Evolutionary conservation across 129 eudicot genomes (phyloP).

Genomic region (Dittrichia graveolens): DNA sequence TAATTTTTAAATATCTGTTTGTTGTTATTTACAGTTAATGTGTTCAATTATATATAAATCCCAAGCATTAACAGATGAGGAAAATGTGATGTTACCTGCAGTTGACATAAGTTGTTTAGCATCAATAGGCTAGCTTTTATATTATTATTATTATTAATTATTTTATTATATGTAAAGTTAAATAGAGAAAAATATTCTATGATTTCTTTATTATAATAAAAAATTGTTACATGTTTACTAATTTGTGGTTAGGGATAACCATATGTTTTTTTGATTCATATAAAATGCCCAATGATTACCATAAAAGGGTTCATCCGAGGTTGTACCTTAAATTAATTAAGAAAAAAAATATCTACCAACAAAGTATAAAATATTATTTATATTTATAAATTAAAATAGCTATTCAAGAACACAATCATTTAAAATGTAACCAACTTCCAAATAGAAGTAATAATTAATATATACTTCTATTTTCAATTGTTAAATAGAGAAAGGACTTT

Average conservation of each 20-base stretch:
- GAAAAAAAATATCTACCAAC: constrained; percentile 18
- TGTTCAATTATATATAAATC: neutral
- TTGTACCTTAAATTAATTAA: constrained; percentile 23
- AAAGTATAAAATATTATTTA: constrained; percentile 18
- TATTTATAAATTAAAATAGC: neutral
- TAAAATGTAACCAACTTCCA: constrained; percentile 33
- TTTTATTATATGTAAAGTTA: neutral
- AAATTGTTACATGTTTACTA: constrained; percentile 23
- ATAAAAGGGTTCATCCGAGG: constrained; percentile 36
- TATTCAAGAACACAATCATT: constrained; percentile 29
- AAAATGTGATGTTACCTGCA: constrained; percentile 7
- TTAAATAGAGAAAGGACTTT: constrained; percentile 16
- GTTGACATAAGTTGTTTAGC: constrained; percentile 12
- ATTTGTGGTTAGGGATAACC: constrained; percentile 29
- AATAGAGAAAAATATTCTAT: neutral
- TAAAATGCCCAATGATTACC: constrained; percentile 30
- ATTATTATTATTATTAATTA: neutral
- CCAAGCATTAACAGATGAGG: neutral
- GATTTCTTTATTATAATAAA: constrained; percentile 2
- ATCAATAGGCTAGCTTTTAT: constrained; percentile 12
- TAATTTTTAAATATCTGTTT: too few species aligned
- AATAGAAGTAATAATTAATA: constrained; percentile 7
- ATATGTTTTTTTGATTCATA: constrained; percentile 14
- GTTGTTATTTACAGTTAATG: neutral
- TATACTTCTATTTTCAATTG: constrained; percentile 10